Evolutionary conservation across 371 early-diverging fungal species (phyloP).

Genomic region (Mortierella sp.): DNA sequence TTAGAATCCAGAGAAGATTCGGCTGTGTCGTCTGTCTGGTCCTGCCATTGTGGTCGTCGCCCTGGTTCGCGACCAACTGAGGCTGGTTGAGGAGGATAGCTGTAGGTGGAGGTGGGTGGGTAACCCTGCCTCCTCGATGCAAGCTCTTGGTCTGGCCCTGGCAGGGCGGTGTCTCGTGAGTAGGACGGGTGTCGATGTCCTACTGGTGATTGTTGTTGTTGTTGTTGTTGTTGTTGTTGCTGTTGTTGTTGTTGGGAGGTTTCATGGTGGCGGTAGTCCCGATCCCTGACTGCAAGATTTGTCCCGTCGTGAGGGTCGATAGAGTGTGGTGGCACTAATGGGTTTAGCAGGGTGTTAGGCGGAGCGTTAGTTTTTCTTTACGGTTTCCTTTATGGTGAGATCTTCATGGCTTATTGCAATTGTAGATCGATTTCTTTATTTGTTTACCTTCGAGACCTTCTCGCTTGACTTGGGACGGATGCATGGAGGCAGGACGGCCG

Average conservation of each 20-base stretch:
- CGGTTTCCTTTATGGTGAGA: neutral
- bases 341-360: neutral
- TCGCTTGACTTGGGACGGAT: neutral
- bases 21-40: neutral
- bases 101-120: neutral
- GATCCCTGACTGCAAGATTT: neutral
- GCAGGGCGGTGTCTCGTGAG: neutral
- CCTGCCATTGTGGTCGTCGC: neutral
- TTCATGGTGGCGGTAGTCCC: neutral
- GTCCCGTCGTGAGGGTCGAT: neutral
- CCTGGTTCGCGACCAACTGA: neutral
- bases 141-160: neutral
- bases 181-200: neutral
- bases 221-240: no score
- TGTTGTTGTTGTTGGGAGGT: neutral
- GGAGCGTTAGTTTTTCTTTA: neutral
- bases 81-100: neutral
- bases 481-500: slow-evolving; percentile 2
- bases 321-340: neutral
- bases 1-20: neutral
- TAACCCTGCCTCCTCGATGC: neutral
- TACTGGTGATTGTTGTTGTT: neutral
- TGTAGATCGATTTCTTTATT: neutral
- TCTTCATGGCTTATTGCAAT: neutral
- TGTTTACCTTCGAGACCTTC: neutral